phyloP scores from a whole-genome alignment of 306 rosid genomes.

The Oemleria cerasiformis region DNA sequence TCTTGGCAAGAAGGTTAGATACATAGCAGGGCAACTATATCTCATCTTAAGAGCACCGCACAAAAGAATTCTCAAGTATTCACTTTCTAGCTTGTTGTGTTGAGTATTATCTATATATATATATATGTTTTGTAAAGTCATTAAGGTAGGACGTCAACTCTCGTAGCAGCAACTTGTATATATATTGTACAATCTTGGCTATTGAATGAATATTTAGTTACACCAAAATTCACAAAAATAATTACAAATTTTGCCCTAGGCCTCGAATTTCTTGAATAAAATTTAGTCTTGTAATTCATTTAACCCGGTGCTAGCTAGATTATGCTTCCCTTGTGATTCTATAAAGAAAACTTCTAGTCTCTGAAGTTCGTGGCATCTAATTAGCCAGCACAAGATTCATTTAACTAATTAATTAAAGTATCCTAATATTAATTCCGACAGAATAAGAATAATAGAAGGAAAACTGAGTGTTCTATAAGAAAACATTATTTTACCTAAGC shows the following conservation, averaged over 20 bases:
- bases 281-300: too few relatives aligned
- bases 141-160: too few relatives aligned
- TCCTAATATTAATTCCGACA: neutral
- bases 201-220: too few relatives aligned
- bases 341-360: neutral
- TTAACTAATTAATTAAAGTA: neutral
- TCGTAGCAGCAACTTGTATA: too few relatives aligned
- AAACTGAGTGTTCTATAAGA: neutral
- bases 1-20: neutral
- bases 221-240: too few relatives aligned
- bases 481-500: neutral
- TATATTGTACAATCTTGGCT: too few relatives aligned
- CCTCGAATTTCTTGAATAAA: too few relatives aligned
- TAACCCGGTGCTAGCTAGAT: neutral
- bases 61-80: neutral
- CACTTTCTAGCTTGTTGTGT: too few relatives aligned
- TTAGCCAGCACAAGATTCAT: neutral
- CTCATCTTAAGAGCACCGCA: neutral
- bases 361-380: neutral
- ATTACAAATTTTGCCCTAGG: too few relatives aligned
- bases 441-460: neutral
- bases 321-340: neutral
- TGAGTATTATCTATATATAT: too few relatives aligned
- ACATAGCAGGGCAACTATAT: neutral
- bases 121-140: too few relatives aligned